These are phyloP conservation scores for Erysimum cheiranthoides DNA, from an alignment of 345 rosid genomes.

Conservation along the genomic window DNA sequence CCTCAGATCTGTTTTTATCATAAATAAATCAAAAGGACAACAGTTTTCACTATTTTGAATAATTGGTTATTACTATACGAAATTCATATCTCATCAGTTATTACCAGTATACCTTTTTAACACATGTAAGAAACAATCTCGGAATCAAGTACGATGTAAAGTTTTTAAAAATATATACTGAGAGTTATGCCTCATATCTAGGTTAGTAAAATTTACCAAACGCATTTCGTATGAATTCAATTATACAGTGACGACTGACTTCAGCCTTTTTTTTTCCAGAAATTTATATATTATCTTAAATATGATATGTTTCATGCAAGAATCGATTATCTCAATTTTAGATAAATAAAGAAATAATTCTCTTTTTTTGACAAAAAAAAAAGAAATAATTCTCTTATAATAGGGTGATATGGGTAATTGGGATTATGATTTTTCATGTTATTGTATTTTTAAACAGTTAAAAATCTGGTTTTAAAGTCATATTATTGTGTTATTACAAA, in stretches of 20 bases:
- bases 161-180: constrained; percentile 3
- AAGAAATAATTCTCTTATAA: too few species aligned
- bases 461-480: too few species aligned
- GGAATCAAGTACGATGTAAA: constrained; percentile 36
- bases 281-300: too few species aligned
- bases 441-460: too few species aligned
- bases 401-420: too few species aligned
- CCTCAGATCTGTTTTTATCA: constrained; percentile 38
- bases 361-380: too few species aligned
- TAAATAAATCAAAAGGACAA: constrained; percentile 30
- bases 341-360: too few species aligned
- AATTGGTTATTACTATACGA: constrained; percentile 30
- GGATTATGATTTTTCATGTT: too few species aligned
- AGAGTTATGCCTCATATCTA: constrained; percentile 13
- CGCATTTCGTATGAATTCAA: neutral
- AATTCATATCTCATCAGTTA: constrained; percentile 22
- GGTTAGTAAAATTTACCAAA: neutral
- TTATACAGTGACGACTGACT: neutral
- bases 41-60: constrained; percentile 26
- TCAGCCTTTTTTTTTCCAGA: neutral
- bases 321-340: too few species aligned
- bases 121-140: constrained; percentile 35
- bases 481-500: neutral
- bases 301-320: too few species aligned
- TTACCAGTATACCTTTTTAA: constrained; percentile 29